Base-by-base conservation (phyloP, 305 asterid species). In the Coffea humblotiana region DNA sequence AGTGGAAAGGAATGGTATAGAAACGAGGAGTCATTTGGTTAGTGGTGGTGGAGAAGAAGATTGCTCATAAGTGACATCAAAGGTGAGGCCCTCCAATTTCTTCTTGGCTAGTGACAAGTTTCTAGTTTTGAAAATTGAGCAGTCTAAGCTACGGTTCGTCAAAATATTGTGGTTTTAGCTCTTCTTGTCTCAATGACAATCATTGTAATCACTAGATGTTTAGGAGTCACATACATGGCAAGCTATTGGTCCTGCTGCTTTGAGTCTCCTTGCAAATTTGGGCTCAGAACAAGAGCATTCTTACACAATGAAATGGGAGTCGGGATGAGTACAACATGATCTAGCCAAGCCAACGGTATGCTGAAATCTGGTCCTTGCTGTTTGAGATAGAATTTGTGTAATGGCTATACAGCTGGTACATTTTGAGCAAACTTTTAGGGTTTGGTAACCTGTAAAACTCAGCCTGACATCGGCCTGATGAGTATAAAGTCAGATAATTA, bases 1-100 rank as follows among this genome's bases (percentile, higher is more conserved):
- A 66, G 80, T 84, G 87, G 87, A 67, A 73, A 78, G 78, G 78
- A 81, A 81, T 78, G 86, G 76, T 63, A 72, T 23, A 75, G 83
- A 76, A 81, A 75, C 81, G 70, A 82, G 27, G 35, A 43, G 52
- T 23, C 45, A 51, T 67, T 51, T 61, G 1, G 47, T 45, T 74
- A 64, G 77, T 76, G 79, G 83, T 71, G 71, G 84, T 75, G 78
- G 71, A 40, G 74, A 63, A 13, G 68, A 81, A 73, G 69, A 68
- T 81, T 68, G 71, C 40, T 35, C 11, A 64, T 19, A 18, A 66
- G 29, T 14, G 60, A 61, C 25, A 63, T 58, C 18, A 66, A 65
- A 72, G 56, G n/a, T 12, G 58, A 58, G 27, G 49, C 60, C 58
- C 67, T 56, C 66, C 16, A 79, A 47, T 79, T 72, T 45, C 49